A percentile compares a stretch with the other conserved stretches of the same genome.
Conservation (phyloP, 192 early-diverging fungal species). For the Backusella morwellensis region DNA sequence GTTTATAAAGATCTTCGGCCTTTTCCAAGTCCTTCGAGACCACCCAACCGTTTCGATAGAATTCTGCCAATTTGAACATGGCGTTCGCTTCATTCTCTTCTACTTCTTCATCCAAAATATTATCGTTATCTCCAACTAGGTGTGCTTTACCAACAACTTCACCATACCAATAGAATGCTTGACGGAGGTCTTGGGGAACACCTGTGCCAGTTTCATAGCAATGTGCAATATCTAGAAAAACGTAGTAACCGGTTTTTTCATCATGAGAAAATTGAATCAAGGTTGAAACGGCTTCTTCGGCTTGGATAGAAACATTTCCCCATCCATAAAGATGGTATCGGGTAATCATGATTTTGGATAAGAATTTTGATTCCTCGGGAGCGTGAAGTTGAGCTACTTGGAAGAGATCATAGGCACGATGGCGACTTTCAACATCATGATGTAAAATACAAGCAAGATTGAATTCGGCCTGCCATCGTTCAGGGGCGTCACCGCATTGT, state of each 20-base stretch:
- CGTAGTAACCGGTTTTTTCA: slow-evolving; percentile 13
- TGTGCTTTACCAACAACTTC: slow-evolving; percentile 3
- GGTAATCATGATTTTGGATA: slow-evolving; percentile 24
- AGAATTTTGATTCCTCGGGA: background rate
- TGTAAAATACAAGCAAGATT: slow-evolving; percentile 32
- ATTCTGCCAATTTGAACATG: slow-evolving; percentile 29
- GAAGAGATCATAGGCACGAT: slow-evolving; percentile 16
- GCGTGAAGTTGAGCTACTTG: slow-evolving; percentile 22
- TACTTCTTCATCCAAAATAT: slow-evolving; percentile 25
- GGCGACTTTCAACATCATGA: slow-evolving; percentile 16
- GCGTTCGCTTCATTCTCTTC: slow-evolving; percentile 31
- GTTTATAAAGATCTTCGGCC: slow-evolving; percentile 23
- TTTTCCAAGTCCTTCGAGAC: slow-evolving; percentile 16
- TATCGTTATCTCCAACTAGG: background rate
- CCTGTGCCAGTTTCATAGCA: slow-evolving; percentile 36
- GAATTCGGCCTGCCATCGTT: slow-evolving; percentile 29
- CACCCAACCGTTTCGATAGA: slow-evolving; percentile 24
- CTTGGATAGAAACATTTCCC: slow-evolving; percentile 23
- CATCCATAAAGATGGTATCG: slow-evolving; percentile 35
- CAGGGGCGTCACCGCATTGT: background rate
- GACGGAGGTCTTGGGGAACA: slow-evolving; percentile 14
- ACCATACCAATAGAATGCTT: slow-evolving; percentile 35
- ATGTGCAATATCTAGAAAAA: slow-evolving; percentile 25
- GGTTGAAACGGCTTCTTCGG: slow-evolving; percentile 12
- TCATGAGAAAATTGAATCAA: slow-evolving; percentile 22